phyloP scores from a whole-genome alignment of 441 rosid species.

The Gossypium schwendimanii region DNA sequence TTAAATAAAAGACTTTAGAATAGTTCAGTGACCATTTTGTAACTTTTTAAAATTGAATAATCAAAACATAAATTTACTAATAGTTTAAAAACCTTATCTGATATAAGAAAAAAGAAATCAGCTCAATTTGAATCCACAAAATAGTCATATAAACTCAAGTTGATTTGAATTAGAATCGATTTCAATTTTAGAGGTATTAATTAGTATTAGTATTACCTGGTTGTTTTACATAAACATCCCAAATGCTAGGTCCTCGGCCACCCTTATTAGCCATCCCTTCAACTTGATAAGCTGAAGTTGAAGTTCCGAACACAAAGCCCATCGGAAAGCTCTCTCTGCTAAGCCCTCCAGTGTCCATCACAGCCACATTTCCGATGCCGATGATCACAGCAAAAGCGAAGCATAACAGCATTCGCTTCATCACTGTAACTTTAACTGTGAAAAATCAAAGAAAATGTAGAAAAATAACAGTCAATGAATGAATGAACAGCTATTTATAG shows the following conservation, averaged over 20 bases:
- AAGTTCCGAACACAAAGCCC: slow-evolving; percentile 75
- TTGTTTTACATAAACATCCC: slow-evolving; percentile 66
- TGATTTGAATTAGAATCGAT: not conserved
- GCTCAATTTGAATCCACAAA: not conserved
- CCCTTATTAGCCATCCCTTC: slow-evolving; percentile 84
- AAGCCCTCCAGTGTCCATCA: slow-evolving; percentile 18
- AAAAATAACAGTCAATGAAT: not conserved
- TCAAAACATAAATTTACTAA: too few relatives aligned
- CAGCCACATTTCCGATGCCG: not conserved
- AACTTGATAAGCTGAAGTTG: slow-evolving; percentile 88
- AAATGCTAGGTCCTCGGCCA: slow-evolving; percentile 93
- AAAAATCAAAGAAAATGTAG: not conserved
- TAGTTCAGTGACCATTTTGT: rapidly evolving
- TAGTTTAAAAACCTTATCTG: too few relatives aligned
- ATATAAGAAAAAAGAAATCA: too few relatives aligned
- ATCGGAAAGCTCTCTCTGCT: slow-evolving; percentile 52
- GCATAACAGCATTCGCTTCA: not conserved
- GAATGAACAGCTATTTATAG: not conserved
- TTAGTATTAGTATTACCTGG: slow-evolving; percentile 39
- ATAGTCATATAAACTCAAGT: not conserved
- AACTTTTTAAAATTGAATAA: too few relatives aligned
- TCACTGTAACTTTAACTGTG: not conserved
- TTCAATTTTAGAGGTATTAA: too few relatives aligned
- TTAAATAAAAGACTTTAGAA: too few relatives aligned
- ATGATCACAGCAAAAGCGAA: not conserved